Percentiles rank a stretch among this genome's conserved stretches.
Evolutionary conservation across 169 alveolate genomes (phyloP).

Genomic region (Plasmodium cynomolgi): DNA sequence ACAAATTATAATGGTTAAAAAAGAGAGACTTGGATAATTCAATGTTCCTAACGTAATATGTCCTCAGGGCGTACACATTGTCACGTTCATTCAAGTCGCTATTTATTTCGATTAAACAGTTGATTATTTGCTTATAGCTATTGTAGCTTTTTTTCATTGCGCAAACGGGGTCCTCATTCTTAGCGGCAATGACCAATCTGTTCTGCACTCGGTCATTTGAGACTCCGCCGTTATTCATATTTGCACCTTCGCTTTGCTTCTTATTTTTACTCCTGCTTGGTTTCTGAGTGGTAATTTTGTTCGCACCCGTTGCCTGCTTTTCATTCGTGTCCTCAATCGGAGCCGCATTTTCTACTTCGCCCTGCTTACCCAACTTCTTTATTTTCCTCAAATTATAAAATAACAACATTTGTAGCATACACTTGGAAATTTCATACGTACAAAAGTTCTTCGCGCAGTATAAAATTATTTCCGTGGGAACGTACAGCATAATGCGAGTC

Average conservation of each 20-base stretch:
- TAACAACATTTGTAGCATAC: conserved; percentile 15
- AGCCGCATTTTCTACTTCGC: neutral
- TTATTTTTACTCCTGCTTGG: neutral
- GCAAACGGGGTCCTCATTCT: neutral
- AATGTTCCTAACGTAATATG: conserved; percentile 2
- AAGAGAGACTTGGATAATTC: conserved; percentile 38
- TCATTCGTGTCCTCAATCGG: neutral
- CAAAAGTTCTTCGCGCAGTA: conserved; percentile 40
- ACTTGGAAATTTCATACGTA: conserved; percentile 34
- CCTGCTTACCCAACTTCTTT: neutral
- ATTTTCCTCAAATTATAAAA: conserved; percentile 14
- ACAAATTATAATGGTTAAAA: conserved; percentile 27
- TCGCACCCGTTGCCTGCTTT: neutral
- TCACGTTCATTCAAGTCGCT: conserved; percentile 36
- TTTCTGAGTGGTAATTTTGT: neutral
- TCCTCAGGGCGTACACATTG: conserved; percentile 43
- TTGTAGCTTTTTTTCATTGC: neutral
- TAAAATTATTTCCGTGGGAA: conserved; percentile 53
- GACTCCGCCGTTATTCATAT: neutral
- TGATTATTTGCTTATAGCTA: conserved; percentile 28
- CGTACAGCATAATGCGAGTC: neutral
- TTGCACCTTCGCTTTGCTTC: neutral
- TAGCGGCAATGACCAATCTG: neutral
- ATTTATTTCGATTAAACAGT: conserved; percentile 47
- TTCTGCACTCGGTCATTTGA: neutral